phyloP scores from a whole-genome alignment of 805 yeast species.

The Hagleromyces aurorensis region DNA sequence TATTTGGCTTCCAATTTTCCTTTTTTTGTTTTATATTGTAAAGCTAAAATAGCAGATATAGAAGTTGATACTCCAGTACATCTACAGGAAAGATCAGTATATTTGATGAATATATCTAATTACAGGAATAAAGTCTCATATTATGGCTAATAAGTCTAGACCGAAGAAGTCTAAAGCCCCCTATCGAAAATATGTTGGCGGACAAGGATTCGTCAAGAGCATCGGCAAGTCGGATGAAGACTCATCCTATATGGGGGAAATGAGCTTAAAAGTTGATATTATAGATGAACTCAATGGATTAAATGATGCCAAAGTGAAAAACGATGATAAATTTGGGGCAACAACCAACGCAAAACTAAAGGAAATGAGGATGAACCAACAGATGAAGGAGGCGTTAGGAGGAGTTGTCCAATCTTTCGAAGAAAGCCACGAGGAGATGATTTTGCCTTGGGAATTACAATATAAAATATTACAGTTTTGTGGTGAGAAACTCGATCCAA shows the following conservation, averaged over 20 bases:
- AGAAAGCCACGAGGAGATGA: slow-evolving; percentile 10
- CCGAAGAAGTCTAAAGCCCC: slow-evolving; percentile 79
- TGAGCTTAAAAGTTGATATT: slow-evolving; percentile 14
- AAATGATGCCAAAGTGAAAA: slow-evolving; percentile 7
- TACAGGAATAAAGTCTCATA: slow-evolving; percentile 3
- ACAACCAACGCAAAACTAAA: slow-evolving; percentile 1
- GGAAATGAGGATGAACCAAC: background rate
- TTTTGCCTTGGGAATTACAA: slow-evolving; percentile 45
- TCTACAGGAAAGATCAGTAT: background rate
- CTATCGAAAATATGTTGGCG: slow-evolving; percentile 63
- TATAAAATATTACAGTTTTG: slow-evolving; percentile 30
- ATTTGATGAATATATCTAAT: background rate
- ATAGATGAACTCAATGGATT: slow-evolving; percentile 12
- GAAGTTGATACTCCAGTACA: background rate
- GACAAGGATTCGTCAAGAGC: slow-evolving; percentile 30
- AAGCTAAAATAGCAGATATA: background rate
- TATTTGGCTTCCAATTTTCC: slow-evolving; percentile 1
- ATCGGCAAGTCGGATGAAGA: slow-evolving; percentile 22
- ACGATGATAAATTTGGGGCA: slow-evolving; percentile 4
- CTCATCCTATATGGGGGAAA: slow-evolving; percentile 28
- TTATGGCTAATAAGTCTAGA: slow-evolving; percentile 81
- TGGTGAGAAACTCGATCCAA: slow-evolving; percentile 19
- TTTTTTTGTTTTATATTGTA: background rate
- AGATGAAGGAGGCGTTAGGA: background rate
- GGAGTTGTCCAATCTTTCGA: too few species aligned